Percentiles rank a stretch among this genome's conserved stretches.
Conservation (phyloP, 2,329 filamentous ascomycete species). For the Tolypocladium album region DNA sequence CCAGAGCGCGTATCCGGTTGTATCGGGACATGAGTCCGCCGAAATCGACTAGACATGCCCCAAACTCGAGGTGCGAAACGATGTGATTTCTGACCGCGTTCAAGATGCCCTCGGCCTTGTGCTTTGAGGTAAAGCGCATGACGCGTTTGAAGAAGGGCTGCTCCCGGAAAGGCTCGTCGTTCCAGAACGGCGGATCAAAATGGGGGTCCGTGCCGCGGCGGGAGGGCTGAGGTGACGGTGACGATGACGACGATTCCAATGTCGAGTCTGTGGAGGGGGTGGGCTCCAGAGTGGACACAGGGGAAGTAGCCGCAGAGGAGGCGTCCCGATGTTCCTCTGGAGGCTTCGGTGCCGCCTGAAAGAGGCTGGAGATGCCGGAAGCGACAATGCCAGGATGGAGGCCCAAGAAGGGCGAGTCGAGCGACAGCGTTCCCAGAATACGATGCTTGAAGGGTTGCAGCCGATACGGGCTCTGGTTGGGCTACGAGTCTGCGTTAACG, state of each 20-base stretch:
- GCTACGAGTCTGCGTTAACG: conserved; percentile 12
- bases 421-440: conserved; percentile 69
- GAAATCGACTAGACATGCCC: conserved; percentile 69
- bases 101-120: conserved; percentile 57
- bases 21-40: conserved; percentile 60
- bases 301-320: neutral
- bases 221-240: conserved; percentile 4
- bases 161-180: conserved; percentile 60
- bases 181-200: conserved; percentile 66
- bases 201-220: conserved; percentile 39
- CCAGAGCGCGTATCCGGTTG: conserved; percentile 55
- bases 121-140: conserved; percentile 72
- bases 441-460: conserved; percentile 52
- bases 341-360: conserved; percentile 35
- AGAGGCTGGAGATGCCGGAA: conserved; percentile 72
- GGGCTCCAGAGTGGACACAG: conserved; percentile 8
- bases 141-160: conserved; percentile 58
- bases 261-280: conserved; percentile 8
- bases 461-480: conserved; percentile 20
- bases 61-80: conserved; percentile 74
- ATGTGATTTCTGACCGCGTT: conserved; percentile 64
- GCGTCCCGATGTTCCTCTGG: conserved; percentile 1
- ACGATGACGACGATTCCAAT: conserved; percentile 1
- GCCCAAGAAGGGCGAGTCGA: conserved; percentile 80
- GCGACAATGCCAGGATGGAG: conserved; percentile 80